phyloP scores from a whole-genome alignment of 2,329 filamentous ascomycete species.

The Exutisphaerella laricina region DNA sequence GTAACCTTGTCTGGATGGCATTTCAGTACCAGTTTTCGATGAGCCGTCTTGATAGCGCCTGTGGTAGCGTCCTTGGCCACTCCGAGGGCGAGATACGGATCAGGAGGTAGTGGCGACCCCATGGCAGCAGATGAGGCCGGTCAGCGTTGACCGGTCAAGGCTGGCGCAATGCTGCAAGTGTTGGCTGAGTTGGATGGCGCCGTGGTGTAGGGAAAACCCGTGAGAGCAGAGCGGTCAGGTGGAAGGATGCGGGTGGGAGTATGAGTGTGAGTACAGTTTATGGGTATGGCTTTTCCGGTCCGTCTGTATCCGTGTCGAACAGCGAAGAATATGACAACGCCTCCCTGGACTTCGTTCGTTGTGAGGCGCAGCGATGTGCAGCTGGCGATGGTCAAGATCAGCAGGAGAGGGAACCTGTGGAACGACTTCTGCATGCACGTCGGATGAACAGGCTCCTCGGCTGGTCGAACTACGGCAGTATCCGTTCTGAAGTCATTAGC shows the following conservation, averaged over 20 bases:
- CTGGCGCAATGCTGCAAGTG: too few relatives aligned
- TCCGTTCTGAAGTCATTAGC: too few relatives aligned
- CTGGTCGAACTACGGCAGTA: background rate
- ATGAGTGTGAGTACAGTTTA: background rate
- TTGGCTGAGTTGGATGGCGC: too few relatives aligned
- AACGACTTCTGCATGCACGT: background rate
- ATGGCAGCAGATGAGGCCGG: slow-evolving; percentile 11
- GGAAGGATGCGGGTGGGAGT: slow-evolving; percentile 2
- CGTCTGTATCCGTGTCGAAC: too few relatives aligned
- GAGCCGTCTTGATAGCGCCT: slow-evolving; percentile 80
- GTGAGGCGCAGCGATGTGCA: slow-evolving; percentile 1
- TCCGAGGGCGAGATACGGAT: slow-evolving; percentile 79
- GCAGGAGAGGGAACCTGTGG: slow-evolving; percentile 1
- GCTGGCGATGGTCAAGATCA: background rate
- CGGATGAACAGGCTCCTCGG: background rate
- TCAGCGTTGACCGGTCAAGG: slow-evolving; percentile 13
- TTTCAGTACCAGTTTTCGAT: slow-evolving; percentile 83
- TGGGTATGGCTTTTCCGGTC: background rate
- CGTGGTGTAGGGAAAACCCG: too few relatives aligned
- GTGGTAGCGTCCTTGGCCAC: slow-evolving; percentile 66
- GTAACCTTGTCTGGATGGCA: slow-evolving; percentile 65
- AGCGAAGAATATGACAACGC: background rate
- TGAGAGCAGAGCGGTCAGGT: too few relatives aligned
- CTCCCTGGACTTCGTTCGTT: background rate
- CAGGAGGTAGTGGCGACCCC: slow-evolving; percentile 46